phyloP scores from a whole-genome alignment of 1,284 basidiomycete genomes.

The Albatrellus sp. region DNA sequence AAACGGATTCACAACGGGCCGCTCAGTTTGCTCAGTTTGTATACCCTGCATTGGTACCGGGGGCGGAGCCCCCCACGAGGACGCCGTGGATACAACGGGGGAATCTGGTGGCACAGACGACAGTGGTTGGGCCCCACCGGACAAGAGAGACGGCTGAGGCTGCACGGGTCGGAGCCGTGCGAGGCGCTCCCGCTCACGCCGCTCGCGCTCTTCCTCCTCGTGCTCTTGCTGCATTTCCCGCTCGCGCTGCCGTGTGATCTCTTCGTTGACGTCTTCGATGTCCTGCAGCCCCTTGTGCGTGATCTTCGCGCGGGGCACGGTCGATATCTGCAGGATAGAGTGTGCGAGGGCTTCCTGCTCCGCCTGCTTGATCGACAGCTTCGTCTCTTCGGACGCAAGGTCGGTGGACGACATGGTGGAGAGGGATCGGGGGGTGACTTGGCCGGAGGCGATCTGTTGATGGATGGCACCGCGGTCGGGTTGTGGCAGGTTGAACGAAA shows the following conservation, averaged over 20 bases:
- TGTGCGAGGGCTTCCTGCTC: constrained; percentile 72
- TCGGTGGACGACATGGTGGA: constrained; percentile 78
- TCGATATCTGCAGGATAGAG: constrained; percentile 65
- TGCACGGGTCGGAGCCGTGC: constrained; percentile 34
- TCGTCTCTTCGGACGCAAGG: constrained; percentile 71
- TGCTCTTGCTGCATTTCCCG: constrained; percentile 42
- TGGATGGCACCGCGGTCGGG: constrained; percentile 62
- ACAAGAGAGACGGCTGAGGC: constrained; percentile 15
- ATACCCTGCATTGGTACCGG: constrained; percentile 33
- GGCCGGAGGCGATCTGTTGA: constrained; percentile 55
- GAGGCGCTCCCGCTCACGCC: constrained; percentile 41
- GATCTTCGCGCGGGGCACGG: constrained; percentile 70
- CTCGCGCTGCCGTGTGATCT: constrained; percentile 30
- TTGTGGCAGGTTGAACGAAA: constrained; percentile 71
- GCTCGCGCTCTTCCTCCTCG: constrained; percentile 33
- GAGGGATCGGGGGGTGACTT: constrained; percentile 56
- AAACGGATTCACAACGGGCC: constrained; percentile 15
- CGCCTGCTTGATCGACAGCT: constrained; percentile 66
- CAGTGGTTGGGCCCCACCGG: constrained; percentile 1
- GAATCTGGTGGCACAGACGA: constrained; percentile 10
- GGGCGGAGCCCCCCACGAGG: constrained; percentile 46
- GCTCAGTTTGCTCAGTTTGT: constrained; percentile 15
- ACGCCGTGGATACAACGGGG: constrained; percentile 8
- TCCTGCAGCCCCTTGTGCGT: constrained; percentile 84
- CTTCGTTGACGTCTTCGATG: constrained; percentile 66